Percentiles rank a stretch among this genome's conserved stretches.
Evolutionary conservation across 768 basidiomycete species (phyloP).

Genomic region (Hysterangium stoloniferum): DNA sequence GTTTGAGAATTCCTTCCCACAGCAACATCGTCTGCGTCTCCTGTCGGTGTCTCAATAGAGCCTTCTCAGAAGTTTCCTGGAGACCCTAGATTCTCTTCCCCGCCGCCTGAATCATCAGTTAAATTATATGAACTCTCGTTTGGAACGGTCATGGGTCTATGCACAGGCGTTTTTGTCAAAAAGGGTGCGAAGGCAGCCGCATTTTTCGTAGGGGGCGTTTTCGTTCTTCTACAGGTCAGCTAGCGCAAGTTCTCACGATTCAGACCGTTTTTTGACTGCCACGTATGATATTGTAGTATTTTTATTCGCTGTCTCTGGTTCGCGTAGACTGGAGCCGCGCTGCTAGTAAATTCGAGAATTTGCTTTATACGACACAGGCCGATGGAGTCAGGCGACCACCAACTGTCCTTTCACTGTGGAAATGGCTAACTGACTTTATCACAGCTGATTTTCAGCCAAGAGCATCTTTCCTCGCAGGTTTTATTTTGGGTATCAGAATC

Average conservation of each 20-base stretch:
- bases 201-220: constrained; percentile 83
- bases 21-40: neutral
- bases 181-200: constrained; percentile 85
- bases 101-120: constrained; percentile 66
- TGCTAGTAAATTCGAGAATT: constrained; percentile 58
- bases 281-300: constrained; percentile 46
- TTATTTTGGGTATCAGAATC: constrained; percentile 72
- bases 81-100: constrained; percentile 13
- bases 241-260: neutral
- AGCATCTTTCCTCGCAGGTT: constrained; percentile 81
- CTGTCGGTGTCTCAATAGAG: neutral
- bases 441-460: constrained; percentile 89
- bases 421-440: constrained; percentile 68
- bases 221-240: constrained; percentile 82
- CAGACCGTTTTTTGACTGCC: neutral
- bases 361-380: constrained; percentile 59
- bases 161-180: constrained; percentile 89
- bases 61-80: neutral
- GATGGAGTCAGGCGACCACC: constrained; percentile 50
- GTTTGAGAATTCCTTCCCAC: neutral
- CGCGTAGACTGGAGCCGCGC: constrained; percentile 74
- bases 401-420: constrained; percentile 57
- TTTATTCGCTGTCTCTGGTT: constrained; percentile 63
- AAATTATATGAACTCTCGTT: constrained; percentile 77
- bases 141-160: constrained; percentile 82